Base-by-base conservation (phyloP, 768 basidiomycete species). In the Russula dissimulans region DNA sequence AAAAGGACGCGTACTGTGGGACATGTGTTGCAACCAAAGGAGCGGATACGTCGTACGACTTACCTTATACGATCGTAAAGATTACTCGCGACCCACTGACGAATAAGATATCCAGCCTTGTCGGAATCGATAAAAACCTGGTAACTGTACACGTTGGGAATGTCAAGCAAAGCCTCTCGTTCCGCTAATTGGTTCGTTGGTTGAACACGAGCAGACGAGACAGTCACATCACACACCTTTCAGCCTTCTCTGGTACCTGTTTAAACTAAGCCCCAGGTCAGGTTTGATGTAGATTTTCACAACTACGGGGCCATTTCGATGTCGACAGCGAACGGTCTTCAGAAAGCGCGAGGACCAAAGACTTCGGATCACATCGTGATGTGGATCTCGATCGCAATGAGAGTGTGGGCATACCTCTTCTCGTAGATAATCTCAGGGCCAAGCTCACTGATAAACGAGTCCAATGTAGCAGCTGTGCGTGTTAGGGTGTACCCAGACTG, bases 41-140 rank as follows among this genome's bases (percentile, higher is more conserved):
- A 34, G 1, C n/a, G 29, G 14, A 14, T 49, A 51, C 12, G 31
- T 52, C 8, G 14, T 18, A 46, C 4, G 5, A 69, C 84, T 56
- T 61, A 93, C 95, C 95, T 97, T 68, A 99, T 97, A 56, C 95
- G 84, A 71, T 98, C 97, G 71, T 98, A 99, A 17, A 98, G 77
- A 68, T 88, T 97, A 67, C 89, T 94, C 5, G 91, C 89, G 22
- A 92, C 77, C 91, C 92, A 99, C 71, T 98, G 95, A 22, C 95
- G 79, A 56, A 98, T 83, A 34, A 97, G 82, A 72, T 95, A 98
- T 0, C 93, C 97, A 7, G 95, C 97, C 70, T 89, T 91, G 67
- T 97, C 97, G 0, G 94, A 97, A 74, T 98, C 97, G 4, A 92
- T 82, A 58, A 95, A 91, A 0, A 84, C 78, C 65, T 95, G 91